Base-by-base conservation (phyloP, 441 rosid genomes). In the Isatis lusitanica region DNA sequence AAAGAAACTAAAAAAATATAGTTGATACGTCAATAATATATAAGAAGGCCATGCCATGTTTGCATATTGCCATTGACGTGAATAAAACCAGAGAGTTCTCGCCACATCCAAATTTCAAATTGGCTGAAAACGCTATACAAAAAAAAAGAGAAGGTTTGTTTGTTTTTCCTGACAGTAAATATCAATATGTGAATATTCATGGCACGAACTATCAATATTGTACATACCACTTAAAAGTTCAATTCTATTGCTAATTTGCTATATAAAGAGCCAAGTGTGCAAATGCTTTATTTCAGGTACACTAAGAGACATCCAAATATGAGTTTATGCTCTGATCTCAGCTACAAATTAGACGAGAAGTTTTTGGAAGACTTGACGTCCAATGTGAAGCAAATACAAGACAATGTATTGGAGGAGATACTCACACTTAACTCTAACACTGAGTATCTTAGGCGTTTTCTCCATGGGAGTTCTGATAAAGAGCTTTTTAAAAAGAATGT, bases 401-500 rank as follows among this genome's bases (percentile, higher is more conserved):
- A 75, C 1, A 55, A 78, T 33, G 69, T 83, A 35, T 63, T 85
- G 36, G 31, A 65, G 47, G 76, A 83, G 47, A 87, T 87, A 31
- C 80, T 82, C 0, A 70, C 58, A 4, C 71, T 47, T 28, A 85
- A 83, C 62, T 71, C 79, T 0, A 38, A 61, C 5, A 82, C 88
- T 1, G 81, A 77, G 51, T 86, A 85, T 50, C 90, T 85, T 11
- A 4, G 36, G 5, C 17, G 65, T 68, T 80, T 80, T 73, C 79
- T 83, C 43, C 17, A 71, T n/a, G 87, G 83, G 47, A 66, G 56
- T 16, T 70, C 68, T 9, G 79, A 76, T 55, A 80, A 85, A 78
- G 78, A 70, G 3, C 48, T 10, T 11, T 87, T 86, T 84, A 86
- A 85, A 77, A 72, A 78, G 63, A 80, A 69, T 56, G 86, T 87